Base-by-base conservation (phyloP, 2,329 filamentous ascomycete genomes). In the Stylonectria norvegica region DNA sequence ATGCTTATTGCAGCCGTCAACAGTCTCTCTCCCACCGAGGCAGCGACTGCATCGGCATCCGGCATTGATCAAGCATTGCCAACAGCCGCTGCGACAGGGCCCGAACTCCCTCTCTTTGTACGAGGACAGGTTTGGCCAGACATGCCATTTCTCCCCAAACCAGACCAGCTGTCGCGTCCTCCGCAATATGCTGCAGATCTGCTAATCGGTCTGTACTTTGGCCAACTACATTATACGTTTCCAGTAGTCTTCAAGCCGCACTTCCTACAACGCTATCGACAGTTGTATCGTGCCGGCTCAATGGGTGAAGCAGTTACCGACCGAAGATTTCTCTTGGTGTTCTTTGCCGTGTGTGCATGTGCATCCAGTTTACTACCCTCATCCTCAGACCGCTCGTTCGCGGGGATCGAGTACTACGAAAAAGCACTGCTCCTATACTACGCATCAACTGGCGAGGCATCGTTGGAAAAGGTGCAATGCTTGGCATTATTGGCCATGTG, bases 311-410 rank as follows among this genome's bases (percentile, higher is more conserved):
- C 38, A 1, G 15, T 36, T 0, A 34, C 34, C 3, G 50, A 57
- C 23, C 36, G 42, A 10, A 45, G 52, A 12, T 61, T 59, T 25
- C 40, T 60, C 4, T 49, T 49, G 16, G 53, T 60, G 3, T 61
- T 61, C 41, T 60, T 56, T 19, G 51, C 57, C 5, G 53, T 61
- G 0, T 61, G 57, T 29, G 58, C 58, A 0, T 61, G 57, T 16
- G 51, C 58, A 7, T 57, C 57, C 1, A 51, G 58, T 10, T 47
- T 58, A 8, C 36, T 59, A 8, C 55, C 51, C 3, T 34, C 35
- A 0, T 38, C 39, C 5, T 28, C 44, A 2, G 47, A 49, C 5
- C 28, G 31, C 5, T 22, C 29, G 10, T 49, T 72, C 68, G 51
- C 43, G 2, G 47, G 47, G 3, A 15, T 49, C 4, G 43, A 40